Percentiles rank a stretch among this genome's conserved stretches.
phyloP scores from a whole-genome alignment of 306 rosid species.

The Cucurbita pepo region DNA sequence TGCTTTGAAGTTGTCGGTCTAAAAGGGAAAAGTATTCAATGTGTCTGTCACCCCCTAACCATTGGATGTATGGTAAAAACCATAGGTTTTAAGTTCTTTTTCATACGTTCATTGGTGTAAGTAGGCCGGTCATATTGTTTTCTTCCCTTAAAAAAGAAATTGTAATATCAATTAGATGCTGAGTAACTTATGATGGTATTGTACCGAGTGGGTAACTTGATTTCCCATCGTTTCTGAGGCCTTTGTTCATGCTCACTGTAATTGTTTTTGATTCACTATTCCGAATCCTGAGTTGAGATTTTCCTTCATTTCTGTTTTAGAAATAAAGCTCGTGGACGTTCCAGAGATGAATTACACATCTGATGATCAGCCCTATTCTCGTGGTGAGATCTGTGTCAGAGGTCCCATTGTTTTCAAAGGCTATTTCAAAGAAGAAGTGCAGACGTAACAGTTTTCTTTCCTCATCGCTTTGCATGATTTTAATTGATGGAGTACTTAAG shows the following conservation, averaged over 20 bases:
- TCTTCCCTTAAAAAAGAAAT: not conserved
- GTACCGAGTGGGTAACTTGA: not conserved
- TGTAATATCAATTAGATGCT: not conserved
- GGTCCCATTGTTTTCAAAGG: constrained; percentile 85
- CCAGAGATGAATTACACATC: constrained; percentile 94
- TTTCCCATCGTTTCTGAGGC: not conserved
- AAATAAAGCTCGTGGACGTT: constrained; percentile 91
- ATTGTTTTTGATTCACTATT: not conserved
- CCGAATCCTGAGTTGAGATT: not conserved
- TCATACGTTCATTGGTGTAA: not conserved
- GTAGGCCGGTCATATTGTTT: not conserved
- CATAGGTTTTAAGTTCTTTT: not conserved
- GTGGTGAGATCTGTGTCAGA: constrained; percentile 97
- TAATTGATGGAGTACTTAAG: not conserved
- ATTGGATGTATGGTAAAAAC: not conserved
- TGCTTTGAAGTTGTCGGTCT: not conserved
- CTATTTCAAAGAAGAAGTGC: constrained; percentile 81
- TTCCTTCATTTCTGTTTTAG: constrained; percentile 34
- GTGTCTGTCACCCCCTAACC: not conserved
- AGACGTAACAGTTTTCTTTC: constrained; percentile 48
- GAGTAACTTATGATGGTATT: not conserved
- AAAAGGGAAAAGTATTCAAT: not conserved
- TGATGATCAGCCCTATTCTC: constrained; percentile 77
- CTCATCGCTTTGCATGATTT: constrained; percentile 7
- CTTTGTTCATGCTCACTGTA: not conserved